Percentiles rank a stretch among this genome's conserved stretches.
These are phyloP conservation scores for Candida yuanshanica DNA, from an alignment of 805 yeast species.

Conservation along the genomic window DNA sequence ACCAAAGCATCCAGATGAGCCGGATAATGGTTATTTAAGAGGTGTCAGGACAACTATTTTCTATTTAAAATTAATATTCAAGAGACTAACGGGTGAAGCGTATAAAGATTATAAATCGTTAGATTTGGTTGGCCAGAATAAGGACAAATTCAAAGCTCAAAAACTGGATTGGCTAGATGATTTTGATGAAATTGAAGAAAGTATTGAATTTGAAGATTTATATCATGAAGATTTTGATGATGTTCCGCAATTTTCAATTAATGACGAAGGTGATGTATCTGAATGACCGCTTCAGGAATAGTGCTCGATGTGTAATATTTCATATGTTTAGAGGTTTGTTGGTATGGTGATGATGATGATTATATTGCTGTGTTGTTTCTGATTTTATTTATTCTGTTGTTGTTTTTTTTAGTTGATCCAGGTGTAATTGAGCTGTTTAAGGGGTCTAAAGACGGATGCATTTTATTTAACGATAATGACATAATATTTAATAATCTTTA, in stretches of 20 bases:
- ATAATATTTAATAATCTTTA: neutral
- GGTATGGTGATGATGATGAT: no score
- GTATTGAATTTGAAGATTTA: conserved; percentile 25
- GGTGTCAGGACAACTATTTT: conserved; percentile 72
- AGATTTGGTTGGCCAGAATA: conserved; percentile 16
- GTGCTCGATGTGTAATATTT: no score
- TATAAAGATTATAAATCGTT: conserved; percentile 24
- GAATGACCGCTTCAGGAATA: no score
- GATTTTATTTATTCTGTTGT: no score
- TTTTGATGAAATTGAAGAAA: conserved; percentile 29
- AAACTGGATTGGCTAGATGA: conserved; percentile 35
- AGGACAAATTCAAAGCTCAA: conserved; percentile 15
- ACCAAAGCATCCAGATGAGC: conserved; percentile 54
- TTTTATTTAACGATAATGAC: neutral
- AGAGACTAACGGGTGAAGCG: conserved; percentile 41
- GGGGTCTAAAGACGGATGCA: neutral
- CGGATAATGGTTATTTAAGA: conserved; percentile 80
- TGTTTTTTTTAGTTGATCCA: neutral
- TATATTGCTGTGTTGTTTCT: neutral
- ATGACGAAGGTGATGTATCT: conserved; percentile 24
- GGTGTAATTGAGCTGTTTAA: no score
- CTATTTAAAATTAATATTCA: conserved; percentile 59
- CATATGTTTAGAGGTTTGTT: no score
- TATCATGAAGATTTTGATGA: conserved; percentile 15
- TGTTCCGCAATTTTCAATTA: conserved; percentile 21